Conservation (phyloP, 495 filamentous ascomycete species). For the Pyronema domesticum region DNA sequence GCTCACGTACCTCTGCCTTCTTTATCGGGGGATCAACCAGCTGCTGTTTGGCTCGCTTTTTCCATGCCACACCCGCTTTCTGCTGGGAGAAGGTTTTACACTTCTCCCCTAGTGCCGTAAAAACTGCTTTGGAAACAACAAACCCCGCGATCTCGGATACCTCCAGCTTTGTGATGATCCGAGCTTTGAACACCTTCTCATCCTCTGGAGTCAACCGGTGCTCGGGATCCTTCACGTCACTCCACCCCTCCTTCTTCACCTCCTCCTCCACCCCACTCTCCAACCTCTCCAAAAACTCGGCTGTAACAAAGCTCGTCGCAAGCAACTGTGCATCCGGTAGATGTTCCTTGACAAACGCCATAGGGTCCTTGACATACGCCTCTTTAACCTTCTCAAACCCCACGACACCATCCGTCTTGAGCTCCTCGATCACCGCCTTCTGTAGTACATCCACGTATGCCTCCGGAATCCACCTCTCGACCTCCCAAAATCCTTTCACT, state of each 20-base stretch:
- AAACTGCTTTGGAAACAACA: constrained; percentile 15
- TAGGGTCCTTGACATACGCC: constrained; percentile 8
- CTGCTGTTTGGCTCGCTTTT: constrained; percentile 2
- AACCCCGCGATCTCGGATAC: constrained; percentile 7
- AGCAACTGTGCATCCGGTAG: constrained; percentile 10
- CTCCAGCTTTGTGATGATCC: constrained; percentile 6
- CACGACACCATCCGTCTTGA: background rate
- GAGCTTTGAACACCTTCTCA: constrained; percentile 10
- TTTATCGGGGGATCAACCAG: constrained; percentile 1
- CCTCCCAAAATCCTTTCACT: background rate
- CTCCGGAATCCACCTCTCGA: background rate
- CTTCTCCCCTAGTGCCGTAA: constrained; percentile 5
- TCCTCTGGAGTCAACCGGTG: constrained; percentile 9
- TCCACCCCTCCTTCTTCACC: constrained; percentile 17
- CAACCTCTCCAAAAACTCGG: constrained; percentile 11
- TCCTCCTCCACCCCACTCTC: constrained; percentile 8
- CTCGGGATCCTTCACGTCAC: constrained; percentile 16
- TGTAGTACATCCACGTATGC: background rate
- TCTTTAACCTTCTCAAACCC: constrained; percentile 8
- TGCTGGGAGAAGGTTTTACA: constrained; percentile 8
- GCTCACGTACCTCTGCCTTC: constrained; percentile 15
- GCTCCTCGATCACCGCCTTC: background rate
- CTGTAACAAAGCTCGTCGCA: constrained; percentile 14
- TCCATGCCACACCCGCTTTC: constrained; percentile 15
- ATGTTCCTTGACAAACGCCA: constrained; percentile 11